Conservation (phyloP, 768 basidiomycete species). For the Suillus brevipes region DNA sequence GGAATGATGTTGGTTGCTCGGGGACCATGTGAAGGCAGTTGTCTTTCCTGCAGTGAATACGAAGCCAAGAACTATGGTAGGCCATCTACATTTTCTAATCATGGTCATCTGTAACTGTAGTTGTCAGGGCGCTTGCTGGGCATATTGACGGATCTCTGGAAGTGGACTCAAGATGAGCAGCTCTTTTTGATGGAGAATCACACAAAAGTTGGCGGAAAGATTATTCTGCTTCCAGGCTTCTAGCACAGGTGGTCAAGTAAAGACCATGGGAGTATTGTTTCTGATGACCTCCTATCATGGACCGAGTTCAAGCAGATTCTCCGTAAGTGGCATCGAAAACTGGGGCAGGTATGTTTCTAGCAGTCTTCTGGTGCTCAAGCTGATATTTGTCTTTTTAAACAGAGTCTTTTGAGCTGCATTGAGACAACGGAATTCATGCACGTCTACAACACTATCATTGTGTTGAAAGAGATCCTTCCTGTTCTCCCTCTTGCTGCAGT, state of each 20-base stretch:
- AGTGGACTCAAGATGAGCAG: slow-evolving; percentile 79
- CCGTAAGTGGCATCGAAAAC: slow-evolving; percentile 82
- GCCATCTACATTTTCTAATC: slow-evolving; percentile 16
- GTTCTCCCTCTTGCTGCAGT: slow-evolving; percentile 80
- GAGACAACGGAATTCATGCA: slow-evolving; percentile 94
- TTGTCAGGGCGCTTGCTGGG: slow-evolving; percentile 79
- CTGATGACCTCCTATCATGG: slow-evolving; percentile 67
- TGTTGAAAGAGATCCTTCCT: slow-evolving; percentile 87
- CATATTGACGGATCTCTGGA: slow-evolving; percentile 72
- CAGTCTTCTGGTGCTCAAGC: background rate
- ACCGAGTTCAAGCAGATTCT: slow-evolving; percentile 65
- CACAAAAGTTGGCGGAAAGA: slow-evolving; percentile 60
- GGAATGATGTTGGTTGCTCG: slow-evolving; percentile 63
- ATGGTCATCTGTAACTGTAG: slow-evolving; percentile 5
- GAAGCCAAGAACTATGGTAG: slow-evolving; percentile 93
- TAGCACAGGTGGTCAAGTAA: slow-evolving; percentile 53
- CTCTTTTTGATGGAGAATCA: slow-evolving; percentile 73
- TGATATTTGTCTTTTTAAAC: slow-evolving; percentile 7
- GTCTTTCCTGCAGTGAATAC: slow-evolving; percentile 95
- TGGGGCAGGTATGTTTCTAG: slow-evolving; percentile 57
- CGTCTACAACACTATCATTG: slow-evolving; percentile 94
- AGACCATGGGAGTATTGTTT: slow-evolving; percentile 35
- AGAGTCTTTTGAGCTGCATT: slow-evolving; percentile 83
- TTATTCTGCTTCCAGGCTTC: slow-evolving; percentile 68
- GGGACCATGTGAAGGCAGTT: slow-evolving; percentile 79